phyloP scores from a whole-genome alignment of 257 asterid genomes.

The Salvia rosmarinus region DNA sequence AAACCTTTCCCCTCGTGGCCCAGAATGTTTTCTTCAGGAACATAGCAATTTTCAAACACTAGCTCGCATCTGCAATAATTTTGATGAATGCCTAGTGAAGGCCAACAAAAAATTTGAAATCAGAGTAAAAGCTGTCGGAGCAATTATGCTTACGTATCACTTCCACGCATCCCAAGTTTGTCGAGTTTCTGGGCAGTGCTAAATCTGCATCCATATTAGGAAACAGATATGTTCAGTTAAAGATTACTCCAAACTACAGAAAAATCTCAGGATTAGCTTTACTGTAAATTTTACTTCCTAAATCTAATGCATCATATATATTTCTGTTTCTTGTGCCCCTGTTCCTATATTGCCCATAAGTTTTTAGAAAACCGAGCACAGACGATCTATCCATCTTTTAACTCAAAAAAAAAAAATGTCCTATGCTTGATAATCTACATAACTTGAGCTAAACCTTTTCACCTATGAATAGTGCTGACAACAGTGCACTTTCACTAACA shows the following conservation, averaged over 20 bases:
- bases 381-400: not conserved
- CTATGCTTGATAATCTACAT: not conserved
- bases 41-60: constrained; percentile 94
- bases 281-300: not conserved
- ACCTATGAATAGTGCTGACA: constrained; percentile 7
- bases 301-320: constrained; percentile 11
- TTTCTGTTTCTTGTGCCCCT: constrained; percentile 3
- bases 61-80: constrained; percentile 86
- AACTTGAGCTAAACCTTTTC: constrained; percentile 2
- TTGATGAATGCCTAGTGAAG: constrained; percentile 27
- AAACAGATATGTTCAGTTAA: constrained; percentile 29
- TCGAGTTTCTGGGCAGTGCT: constrained; percentile 97
- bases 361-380: not conserved
- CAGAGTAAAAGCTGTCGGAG: constrained; percentile 23
- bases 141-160: constrained; percentile 83
- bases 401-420: not conserved
- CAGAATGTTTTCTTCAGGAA: constrained; percentile 82
- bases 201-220: constrained; percentile 64
- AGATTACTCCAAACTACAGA: constrained; percentile 19
- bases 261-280: not conserved
- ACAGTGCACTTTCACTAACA: constrained; percentile 26
- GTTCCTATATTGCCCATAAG: not conserved
- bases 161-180: constrained; percentile 99
- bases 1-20: constrained; percentile 98
- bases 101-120: constrained; percentile 25